Evolutionary conservation across 1,139 yeast genomes (phyloP).

Genomic region (Pneumocystis wakefieldiae): DNA sequence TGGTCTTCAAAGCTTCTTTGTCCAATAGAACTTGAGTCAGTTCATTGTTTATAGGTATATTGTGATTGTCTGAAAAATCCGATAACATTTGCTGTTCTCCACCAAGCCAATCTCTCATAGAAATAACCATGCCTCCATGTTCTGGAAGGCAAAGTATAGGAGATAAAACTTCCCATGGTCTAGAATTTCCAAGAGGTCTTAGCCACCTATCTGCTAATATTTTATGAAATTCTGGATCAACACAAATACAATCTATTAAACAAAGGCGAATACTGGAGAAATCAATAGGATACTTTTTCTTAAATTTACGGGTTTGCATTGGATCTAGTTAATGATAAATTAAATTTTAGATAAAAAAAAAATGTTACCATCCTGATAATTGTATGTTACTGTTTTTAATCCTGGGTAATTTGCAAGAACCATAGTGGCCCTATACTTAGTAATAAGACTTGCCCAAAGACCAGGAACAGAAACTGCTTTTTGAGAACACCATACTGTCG

Average conservation of each 20-base stretch:
- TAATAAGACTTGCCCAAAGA: constrained; percentile 65
- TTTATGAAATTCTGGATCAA: constrained; percentile 87
- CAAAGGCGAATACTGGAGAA: constrained; percentile 78
- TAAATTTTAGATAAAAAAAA: neutral
- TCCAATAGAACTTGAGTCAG: constrained; percentile 65
- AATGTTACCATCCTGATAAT: constrained; percentile 47
- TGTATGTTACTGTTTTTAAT: constrained; percentile 81
- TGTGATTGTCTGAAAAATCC: constrained; percentile 8
- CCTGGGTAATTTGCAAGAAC: constrained; percentile 76
- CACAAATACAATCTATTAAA: constrained; percentile 74
- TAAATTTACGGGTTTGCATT: constrained; percentile 61
- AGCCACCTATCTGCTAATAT: constrained; percentile 84
- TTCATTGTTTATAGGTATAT: constrained; percentile 14
- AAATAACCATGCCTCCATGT: constrained; percentile 90
- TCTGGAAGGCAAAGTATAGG: constrained; percentile 84
- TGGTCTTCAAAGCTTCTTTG: constrained; percentile 64
- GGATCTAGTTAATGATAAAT: constrained; percentile 36
- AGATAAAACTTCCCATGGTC: constrained; percentile 63
- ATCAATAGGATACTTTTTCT: constrained; percentile 65
- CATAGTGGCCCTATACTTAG: constrained; percentile 55
- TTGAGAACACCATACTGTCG: constrained; percentile 68
- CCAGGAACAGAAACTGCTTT: constrained; percentile 69
- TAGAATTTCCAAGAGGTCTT: constrained; percentile 72
- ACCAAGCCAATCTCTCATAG: constrained; percentile 83
- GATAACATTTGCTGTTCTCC: constrained; percentile 41